Conservation (phyloP, 805 yeast species). For the Yarrowia porcina region DNA sequence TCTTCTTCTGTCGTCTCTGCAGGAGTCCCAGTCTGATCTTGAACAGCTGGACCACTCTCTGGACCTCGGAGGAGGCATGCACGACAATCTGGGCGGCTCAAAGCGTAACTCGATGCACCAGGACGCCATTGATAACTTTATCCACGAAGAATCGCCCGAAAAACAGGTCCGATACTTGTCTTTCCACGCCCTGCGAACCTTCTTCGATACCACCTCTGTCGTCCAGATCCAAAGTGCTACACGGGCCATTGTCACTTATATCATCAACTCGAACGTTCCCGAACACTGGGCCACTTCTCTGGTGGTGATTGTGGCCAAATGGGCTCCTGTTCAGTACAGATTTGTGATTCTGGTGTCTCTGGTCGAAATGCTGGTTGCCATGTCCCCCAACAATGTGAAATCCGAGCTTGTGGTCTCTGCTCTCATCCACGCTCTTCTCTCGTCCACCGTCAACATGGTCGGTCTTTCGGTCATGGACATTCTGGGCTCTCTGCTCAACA, state of each 20-base stretch:
- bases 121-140: conserved; percentile 9
- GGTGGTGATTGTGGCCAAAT: conserved; percentile 62
- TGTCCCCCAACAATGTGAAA: conserved; percentile 27
- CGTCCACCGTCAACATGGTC: conserved; percentile 76
- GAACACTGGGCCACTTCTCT: conserved; percentile 54
- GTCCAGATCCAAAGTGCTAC: conserved; percentile 60
- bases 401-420: conserved; percentile 44
- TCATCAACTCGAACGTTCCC: conserved; percentile 37
- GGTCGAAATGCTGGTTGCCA: conserved; percentile 36
- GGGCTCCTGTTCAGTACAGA: conserved; percentile 78
- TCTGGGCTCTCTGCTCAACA: conserved; percentile 45
- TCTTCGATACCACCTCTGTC: conserved; percentile 62
- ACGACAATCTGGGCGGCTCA: background rate
- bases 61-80: background rate
- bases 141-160: conserved; percentile 15
- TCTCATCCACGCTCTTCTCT: conserved; percentile 43
- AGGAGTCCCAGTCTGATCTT: conserved; percentile 20
- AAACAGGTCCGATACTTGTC: conserved; percentile 26
- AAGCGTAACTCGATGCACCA: conserved; percentile 16
- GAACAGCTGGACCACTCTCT: conserved; percentile 19
- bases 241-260: conserved; percentile 48
- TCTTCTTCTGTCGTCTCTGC: conserved; percentile 32
- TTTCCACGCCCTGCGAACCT: conserved; percentile 49
- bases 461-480: conserved; percentile 85
- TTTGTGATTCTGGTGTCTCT: conserved; percentile 58